Evolutionary conservation across 805 yeast genomes (phyloP), one percentile per base, ranked within the genome.

Genomic region (Blastobotrys robertii): DNA sequence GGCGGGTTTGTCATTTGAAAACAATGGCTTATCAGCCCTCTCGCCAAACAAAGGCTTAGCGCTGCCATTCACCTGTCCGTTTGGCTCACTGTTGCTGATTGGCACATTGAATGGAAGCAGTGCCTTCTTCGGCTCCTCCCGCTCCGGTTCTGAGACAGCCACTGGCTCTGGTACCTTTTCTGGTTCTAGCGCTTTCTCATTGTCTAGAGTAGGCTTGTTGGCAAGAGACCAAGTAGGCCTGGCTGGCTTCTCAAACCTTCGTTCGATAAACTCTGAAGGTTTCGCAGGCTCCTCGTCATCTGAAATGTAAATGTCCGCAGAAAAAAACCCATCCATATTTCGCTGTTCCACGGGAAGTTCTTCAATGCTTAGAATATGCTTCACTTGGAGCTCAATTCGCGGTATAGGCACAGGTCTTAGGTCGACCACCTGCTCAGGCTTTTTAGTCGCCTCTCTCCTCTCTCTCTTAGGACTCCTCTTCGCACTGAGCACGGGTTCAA

Each of bases 291-390:
- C 52, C 8, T 52, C 58, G 15, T 56, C 60, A n/a, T 50, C 52
- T 13, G 53, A 56, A 31, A 54, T 45, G 40, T 56, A 51, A 35
- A 63, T 58, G 22, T 55, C 55, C 1, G 63, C 67, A 2, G 61
- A 49, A 32, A 58, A 56, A 38, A 49, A 59, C 1, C 67, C 67
- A 1, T 63, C 65, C 5, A 54, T 48, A n/a, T 48, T 44, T 15
- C 45, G 45, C 13, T 65, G 48, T 2, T 54, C 56, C 13, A 41
- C 37, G 2, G 60, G 48, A 12, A 58, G 40, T 19, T 55, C 57
- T 11, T 49, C 32, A 5, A 57, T 29, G 19, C 55, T 53, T 8
- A 58, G 30, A 11, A 49, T 35, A 9, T 50, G 52, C 41, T 47
- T 47, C 2, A 37, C 37, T 9, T 30, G 29, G 16, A 41, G 30